Percentiles rank a stretch among this genome's conserved stretches.
These are phyloP conservation scores for Pugionium cornutum DNA, from an alignment of 345 rosid species.

Conservation along the genomic window DNA sequence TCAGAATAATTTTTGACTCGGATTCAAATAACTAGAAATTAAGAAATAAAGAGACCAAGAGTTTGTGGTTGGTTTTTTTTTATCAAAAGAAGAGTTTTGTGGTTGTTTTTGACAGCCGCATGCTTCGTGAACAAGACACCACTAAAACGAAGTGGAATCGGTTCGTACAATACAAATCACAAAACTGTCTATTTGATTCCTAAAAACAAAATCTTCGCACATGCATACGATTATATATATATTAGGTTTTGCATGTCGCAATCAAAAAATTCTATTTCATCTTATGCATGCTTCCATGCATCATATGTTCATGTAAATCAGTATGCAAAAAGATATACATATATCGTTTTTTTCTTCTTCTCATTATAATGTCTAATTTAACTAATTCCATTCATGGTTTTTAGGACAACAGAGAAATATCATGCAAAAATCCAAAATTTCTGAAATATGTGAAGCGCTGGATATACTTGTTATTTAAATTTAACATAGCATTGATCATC, in stretches of 20 bases:
- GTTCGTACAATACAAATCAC: slow-evolving; percentile 20
- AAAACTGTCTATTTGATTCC: slow-evolving; percentile 12
- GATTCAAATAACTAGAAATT: neutral
- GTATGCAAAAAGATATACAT: no score
- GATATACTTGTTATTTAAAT: no score
- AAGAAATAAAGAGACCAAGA: neutral
- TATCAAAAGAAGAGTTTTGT: neutral
- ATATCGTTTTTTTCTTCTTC: no score
- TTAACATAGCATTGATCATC: no score
- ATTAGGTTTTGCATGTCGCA: neutral
- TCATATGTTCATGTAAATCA: no score
- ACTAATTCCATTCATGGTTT: no score
- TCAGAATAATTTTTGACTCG: no score
- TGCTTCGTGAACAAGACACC: slow-evolving; percentile 32
- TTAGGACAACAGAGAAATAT: no score
- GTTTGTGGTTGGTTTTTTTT: neutral
- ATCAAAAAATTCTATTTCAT: slow-evolving; percentile 1
- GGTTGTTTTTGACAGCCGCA: slow-evolving; percentile 23
- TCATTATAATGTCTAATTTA: no score
- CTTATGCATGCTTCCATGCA: neutral
- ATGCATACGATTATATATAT: slow-evolving; percentile 8
- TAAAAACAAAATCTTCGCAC: neutral
- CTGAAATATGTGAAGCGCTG: no score
- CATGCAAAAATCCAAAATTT: no score
- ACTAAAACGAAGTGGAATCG: slow-evolving; percentile 27